A percentile compares a stretch with the other conserved stretches of the same genome.
These are phyloP conservation scores for Rosa rugosa DNA, from an alignment of 306 rosid genomes.

Conservation along the genomic window DNA sequence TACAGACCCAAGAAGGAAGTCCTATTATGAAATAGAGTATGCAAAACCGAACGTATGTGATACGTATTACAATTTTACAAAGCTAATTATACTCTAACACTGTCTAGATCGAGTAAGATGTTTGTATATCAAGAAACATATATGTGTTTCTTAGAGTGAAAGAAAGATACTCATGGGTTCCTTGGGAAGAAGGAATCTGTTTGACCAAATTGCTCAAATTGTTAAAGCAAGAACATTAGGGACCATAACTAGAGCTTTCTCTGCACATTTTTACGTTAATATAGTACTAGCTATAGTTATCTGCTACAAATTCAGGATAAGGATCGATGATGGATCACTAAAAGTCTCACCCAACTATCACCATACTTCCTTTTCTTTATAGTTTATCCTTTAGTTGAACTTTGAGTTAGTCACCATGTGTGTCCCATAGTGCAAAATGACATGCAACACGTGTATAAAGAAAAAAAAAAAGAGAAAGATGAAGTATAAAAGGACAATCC, in stretches of 20 bases:
- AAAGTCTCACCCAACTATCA: conserved; percentile 18
- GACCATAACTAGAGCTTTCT: conserved; percentile 11
- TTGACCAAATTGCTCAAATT: neutral
- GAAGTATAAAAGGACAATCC: conserved; percentile 9
- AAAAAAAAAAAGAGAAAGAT: neutral
- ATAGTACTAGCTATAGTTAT: neutral
- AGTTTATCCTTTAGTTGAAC: conserved; percentile 14
- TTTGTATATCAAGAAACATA: neutral
- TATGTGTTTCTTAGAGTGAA: neutral
- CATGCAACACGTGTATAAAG: conserved; percentile 20
- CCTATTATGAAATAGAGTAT: neutral
- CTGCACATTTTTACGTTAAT: neutral
- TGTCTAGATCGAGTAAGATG: neutral
- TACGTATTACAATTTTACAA: too few species aligned
- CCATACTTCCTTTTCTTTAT: neutral
- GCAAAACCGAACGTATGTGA: neutral
- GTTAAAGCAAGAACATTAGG: conserved; percentile 29
- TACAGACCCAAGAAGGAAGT: neutral
- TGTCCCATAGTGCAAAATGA: conserved; percentile 47
- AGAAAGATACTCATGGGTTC: neutral
- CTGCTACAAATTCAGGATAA: conserved; percentile 17
- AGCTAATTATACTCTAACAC: neutral
- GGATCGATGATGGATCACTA: conserved; percentile 15
- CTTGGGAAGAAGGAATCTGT: conserved; percentile 21
- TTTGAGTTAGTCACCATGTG: conserved; percentile 30